Evolutionary conservation across 73 alveolate species (phyloP), one percentile per base, ranked within the genome.

Genomic region (Tetrahymena malaccensis): DNA sequence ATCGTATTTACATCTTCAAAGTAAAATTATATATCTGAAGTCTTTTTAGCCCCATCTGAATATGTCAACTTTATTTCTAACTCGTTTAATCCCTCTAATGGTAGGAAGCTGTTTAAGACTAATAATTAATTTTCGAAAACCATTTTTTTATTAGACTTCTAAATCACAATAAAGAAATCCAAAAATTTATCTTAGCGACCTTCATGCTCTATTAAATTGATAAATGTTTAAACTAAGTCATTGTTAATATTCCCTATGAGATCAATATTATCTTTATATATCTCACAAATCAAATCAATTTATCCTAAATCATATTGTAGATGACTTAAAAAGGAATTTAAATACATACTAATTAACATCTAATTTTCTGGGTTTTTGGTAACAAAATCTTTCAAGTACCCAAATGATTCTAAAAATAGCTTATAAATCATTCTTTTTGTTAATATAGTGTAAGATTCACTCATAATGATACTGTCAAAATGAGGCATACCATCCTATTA

Each of bases 231-330:
- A 9, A 96, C 43, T 1, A 93, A 38, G 8, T 93, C 85, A 17
- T 55, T 93, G 93, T 56, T 95, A 31, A 84, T 96, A 27, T 93
- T 93, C 10, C 57, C 50, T 5, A 96, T 38, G n/a, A 96, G 43
- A 13, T 93, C 94, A 13, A 38, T 33, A 50, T 96, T 96, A 70
- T 96, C 96, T 70, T 43, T 96, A 84, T 93, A 96, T 35, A 96
- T 96, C 85, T 96, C 98, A 93, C 98, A 96, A 10, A 96, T 96
- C 55, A 96, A 96, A 37, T 96, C 96, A 19, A 96, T 95, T 94
- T 96, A 96, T n/a, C 96, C 97, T 21, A 96, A 94, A 56, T 95
- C 96, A 33, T 96, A 58, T 16, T 95, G 93, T 33, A 96, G 17
- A 70, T 93, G 84, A 38, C 94, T 93, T 25, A 96, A 43, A 37